Evolutionary conservation across 805 yeast species (phyloP).

Genomic region (Teunomyces pallodes): DNA sequence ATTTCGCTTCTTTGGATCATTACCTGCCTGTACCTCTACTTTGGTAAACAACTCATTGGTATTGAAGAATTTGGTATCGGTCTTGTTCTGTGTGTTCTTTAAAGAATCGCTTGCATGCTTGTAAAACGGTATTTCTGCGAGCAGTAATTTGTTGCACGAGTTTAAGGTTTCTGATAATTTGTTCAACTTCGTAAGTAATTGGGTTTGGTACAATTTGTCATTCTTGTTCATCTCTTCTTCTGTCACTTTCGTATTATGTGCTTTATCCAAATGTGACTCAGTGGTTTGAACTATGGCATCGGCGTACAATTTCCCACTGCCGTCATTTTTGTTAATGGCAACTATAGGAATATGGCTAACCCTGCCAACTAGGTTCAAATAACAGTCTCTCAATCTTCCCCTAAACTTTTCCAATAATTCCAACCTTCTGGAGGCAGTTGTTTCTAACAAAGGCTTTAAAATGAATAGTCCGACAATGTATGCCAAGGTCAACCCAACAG

Average conservation of each 20-base stretch:
- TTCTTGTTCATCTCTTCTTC: slow-evolving; percentile 13
- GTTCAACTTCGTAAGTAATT: slow-evolving; percentile 21
- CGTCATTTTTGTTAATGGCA: slow-evolving; percentile 26
- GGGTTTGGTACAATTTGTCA: slow-evolving; percentile 26
- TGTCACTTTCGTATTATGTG: slow-evolving; percentile 8
- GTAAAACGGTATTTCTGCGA: slow-evolving; percentile 32
- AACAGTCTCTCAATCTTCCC: slow-evolving; percentile 32
- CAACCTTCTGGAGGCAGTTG: slow-evolving; percentile 25
- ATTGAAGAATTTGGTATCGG: slow-evolving; percentile 35
- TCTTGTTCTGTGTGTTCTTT: slow-evolving; percentile 35
- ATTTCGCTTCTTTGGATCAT: slow-evolving; percentile 19
- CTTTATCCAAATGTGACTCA: slow-evolving; percentile 17
- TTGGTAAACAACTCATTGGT: slow-evolving; percentile 27
- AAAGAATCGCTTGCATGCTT: slow-evolving; percentile 24
- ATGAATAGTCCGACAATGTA: slow-evolving; percentile 33
- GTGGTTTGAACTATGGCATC: slow-evolving; percentile 41
- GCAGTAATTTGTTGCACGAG: slow-evolving; percentile 26
- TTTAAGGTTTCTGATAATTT: slow-evolving; percentile 20
- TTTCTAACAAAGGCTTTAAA: slow-evolving; percentile 34
- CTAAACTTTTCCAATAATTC: slow-evolving; percentile 35
- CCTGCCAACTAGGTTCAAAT: slow-evolving; percentile 29
- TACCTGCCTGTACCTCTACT: slow-evolving; percentile 7
- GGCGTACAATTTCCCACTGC: slow-evolving; percentile 29
- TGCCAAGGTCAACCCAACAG: slow-evolving; percentile 23
- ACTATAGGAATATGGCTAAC: slow-evolving; percentile 41